Percentiles rank a stretch among this genome's conserved stretches.
phyloP scores from a whole-genome alignment of 768 basidiomycete genomes.

The Russula compacta region DNA sequence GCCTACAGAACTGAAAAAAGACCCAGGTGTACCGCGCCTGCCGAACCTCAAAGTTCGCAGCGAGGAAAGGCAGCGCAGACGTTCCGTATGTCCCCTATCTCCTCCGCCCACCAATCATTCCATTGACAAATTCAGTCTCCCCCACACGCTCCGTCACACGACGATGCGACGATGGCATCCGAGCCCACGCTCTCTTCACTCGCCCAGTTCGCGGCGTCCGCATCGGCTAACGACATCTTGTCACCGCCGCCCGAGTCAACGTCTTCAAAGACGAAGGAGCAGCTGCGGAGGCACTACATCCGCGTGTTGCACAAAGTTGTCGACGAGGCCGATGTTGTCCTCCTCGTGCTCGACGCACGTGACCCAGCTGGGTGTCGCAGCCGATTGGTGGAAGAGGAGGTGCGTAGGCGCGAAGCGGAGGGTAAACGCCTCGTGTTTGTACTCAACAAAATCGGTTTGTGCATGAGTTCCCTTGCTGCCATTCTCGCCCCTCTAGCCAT shows the following conservation, averaged over 20 bases:
- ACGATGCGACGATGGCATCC: conserved; percentile 65
- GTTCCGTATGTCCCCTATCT: conserved; percentile 28
- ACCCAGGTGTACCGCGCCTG: conserved; percentile 80
- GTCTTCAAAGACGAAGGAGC: conserved; percentile 51
- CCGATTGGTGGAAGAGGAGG: conserved; percentile 89
- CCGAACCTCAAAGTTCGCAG: conserved; percentile 59
- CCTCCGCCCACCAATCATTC: background rate
- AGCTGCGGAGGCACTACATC: conserved; percentile 63
- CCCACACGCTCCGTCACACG: conserved; percentile 19
- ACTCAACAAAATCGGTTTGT: conserved; percentile 91
- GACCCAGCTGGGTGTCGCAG: conserved; percentile 94
- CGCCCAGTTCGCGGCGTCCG: conserved; percentile 37
- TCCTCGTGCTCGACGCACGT: conserved; percentile 86
- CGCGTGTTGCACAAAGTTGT: conserved; percentile 85
- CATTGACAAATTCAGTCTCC: conserved; percentile 5
- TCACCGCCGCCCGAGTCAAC: conserved; percentile 26
- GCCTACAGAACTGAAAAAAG: conserved; percentile 71
- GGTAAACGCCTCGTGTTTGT: conserved; percentile 92
- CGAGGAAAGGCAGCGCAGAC: conserved; percentile 40
- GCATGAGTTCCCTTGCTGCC: background rate
- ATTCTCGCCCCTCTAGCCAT: background rate
- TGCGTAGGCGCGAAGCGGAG: conserved; percentile 71
- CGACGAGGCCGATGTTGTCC: conserved; percentile 83
- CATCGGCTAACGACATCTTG: conserved; percentile 27
- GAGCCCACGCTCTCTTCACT: conserved; percentile 62